Conservation (phyloP, 2,329 filamentous ascomycete genomes). For the Catunica adiposa region DNA sequence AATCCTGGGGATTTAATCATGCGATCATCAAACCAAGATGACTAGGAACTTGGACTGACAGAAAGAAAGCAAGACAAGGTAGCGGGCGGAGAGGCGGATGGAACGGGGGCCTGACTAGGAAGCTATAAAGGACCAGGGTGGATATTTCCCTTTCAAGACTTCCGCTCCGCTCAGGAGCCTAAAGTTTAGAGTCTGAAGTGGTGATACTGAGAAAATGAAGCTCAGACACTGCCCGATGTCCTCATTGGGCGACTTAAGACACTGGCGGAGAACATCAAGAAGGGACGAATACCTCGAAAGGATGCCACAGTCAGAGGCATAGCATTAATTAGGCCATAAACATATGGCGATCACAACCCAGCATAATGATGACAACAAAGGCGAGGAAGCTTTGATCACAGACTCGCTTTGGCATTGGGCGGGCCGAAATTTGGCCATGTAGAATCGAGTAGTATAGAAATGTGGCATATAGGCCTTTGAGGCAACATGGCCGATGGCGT, state of each 20-base stretch:
- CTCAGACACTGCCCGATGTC: not conserved
- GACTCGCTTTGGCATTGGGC: not conserved
- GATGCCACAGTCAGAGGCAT: not conserved
- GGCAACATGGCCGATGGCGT: not conserved
- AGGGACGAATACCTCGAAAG: no score
- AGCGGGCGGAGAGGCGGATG: not conserved
- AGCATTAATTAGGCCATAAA: not conserved
- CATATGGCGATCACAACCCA: not conserved
- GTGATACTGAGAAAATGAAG: not conserved
- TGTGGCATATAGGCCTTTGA: not conserved
- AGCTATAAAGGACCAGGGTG: not conserved
- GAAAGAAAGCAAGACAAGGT: not conserved
- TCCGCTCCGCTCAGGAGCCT: slow-evolving; percentile 2
- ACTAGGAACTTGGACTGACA: not conserved
- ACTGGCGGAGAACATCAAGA: not conserved
- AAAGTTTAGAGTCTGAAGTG: not conserved
- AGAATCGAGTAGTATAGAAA: not conserved
- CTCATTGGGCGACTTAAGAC: not conserved
- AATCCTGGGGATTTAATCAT: not conserved
- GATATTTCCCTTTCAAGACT: slow-evolving; percentile 2
- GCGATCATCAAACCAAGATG: not conserved
- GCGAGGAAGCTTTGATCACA: not conserved
- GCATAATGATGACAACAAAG: not conserved
- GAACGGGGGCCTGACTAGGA: not conserved
- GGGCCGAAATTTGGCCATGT: not conserved